phyloP scores from a whole-genome alignment of 2,329 filamentous ascomycete species.

The Zopfia rhizophila region DNA sequence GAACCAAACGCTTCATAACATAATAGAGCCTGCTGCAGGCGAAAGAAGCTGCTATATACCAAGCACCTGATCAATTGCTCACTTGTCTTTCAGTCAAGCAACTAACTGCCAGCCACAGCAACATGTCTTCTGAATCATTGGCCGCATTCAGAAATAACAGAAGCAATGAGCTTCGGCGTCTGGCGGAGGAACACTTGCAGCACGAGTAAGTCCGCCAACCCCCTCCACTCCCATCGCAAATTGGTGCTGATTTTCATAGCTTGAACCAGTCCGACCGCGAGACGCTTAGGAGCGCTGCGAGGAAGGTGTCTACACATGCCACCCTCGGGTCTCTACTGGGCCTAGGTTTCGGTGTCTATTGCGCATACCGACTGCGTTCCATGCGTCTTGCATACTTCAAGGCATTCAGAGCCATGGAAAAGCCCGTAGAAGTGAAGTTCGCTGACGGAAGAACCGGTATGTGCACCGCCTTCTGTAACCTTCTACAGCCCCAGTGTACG shows the following conservation, averaged over 20 bases:
- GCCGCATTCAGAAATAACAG: slow-evolving; percentile 42
- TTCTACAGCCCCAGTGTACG: no score
- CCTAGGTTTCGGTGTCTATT: slow-evolving; percentile 65
- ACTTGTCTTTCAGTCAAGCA: no score
- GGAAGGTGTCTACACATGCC: slow-evolving; percentile 65
- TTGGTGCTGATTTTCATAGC: slow-evolving; percentile 30
- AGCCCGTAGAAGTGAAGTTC: slow-evolving; percentile 71
- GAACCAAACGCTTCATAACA: no score
- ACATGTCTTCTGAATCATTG: slow-evolving; percentile 43
- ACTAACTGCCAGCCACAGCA: no score
- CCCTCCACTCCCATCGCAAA: no score
- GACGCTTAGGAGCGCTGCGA: slow-evolving; percentile 65
- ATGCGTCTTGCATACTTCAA: slow-evolving; percentile 69
- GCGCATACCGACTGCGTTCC: slow-evolving; percentile 65
- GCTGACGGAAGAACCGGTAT: slow-evolving; percentile 68
- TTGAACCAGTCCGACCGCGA: slow-evolving; percentile 69
- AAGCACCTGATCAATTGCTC: no score
- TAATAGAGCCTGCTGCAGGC: no score
- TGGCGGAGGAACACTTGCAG: slow-evolving; percentile 46
- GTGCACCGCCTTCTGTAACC: slow-evolving; percentile 6
- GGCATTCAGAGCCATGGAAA: slow-evolving; percentile 69
- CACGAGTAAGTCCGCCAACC: slow-evolving; percentile 42
- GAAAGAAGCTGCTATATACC: no score
- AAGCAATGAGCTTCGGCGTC: slow-evolving; percentile 39
- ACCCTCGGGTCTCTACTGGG: slow-evolving; percentile 69